Evolutionary conservation across 495 filamentous ascomycete species (phyloP), one percentile per base, ranked within the genome.

Genomic region (Symbiotaphrina buchneri): DNA sequence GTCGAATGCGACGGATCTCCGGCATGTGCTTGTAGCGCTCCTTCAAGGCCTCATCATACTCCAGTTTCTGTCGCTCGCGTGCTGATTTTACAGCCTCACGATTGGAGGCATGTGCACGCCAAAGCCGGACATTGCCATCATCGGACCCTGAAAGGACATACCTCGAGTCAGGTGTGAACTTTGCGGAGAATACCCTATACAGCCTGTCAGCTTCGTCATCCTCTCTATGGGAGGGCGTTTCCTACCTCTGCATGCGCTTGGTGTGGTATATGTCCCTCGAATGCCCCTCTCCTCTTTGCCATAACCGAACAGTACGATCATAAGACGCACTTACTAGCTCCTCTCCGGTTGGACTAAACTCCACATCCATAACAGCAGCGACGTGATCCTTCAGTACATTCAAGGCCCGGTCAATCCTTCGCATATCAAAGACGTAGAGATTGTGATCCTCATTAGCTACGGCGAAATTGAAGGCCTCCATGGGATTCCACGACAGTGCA

Each of bases 351-450:
- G 90, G 90, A 30, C 70, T 79, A 54, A 84, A 99, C 39, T 92
- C 81, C 23, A 99, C 74, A 46, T 90, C 80, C 82, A 95, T 94
- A 0, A 93, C 84, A 4, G 90, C 87, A 3, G 81, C 76, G 10
- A 95, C 90, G 42, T 95, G 90, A 41, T 85, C 87, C 54, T 87
- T 90, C 10, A 87, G 63, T n/a, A 94, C 71, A 45, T 95, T 95
- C 28, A 84, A 48, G 2, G 82, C 77, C 30, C 81, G 70, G 34
- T 71, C 59, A 47, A 84, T 67, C 41, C 81, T 81, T 36, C 81
- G 61, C 74, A 82, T 83, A 50, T 92, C 81, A 45, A 87, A 90
- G 14, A 85, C 59, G 46, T 84, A 74, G 32, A 64, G 58, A 51
- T 81, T 80, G 45, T 80, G 74, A 34, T 80, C 74, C 54, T 80